phyloP scores from a whole-genome alignment of 805 yeast genomes.

The Monosporozyma yasuniensis region DNA sequence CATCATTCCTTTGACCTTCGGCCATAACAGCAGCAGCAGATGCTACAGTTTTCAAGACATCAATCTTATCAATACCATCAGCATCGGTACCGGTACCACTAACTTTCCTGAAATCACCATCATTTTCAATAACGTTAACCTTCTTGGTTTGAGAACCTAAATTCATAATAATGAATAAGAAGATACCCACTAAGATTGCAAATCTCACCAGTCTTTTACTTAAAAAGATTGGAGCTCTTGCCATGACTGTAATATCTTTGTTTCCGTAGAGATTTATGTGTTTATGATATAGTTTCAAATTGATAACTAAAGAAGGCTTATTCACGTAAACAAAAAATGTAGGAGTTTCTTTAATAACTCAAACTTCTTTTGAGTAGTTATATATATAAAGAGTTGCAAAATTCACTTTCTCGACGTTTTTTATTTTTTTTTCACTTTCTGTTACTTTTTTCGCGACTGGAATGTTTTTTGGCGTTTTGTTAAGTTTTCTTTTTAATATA shows the following conservation, averaged over 20 bases:
- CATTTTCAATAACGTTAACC: neutral
- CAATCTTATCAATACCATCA: constrained; percentile 5
- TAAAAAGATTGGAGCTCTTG: constrained; percentile 11
- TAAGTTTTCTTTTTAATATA: too few species aligned
- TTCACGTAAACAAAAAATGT: too few species aligned
- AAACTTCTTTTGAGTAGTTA: too few species aligned
- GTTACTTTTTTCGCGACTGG: too few species aligned
- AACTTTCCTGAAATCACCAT: neutral
- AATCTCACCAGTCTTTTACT: constrained; percentile 19
- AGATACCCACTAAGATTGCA: constrained; percentile 9
- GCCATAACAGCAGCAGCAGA: constrained; percentile 1
- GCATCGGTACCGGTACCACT: neutral
- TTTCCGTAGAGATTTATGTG: too few species aligned
- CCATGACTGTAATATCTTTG: neutral
- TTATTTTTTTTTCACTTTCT: too few species aligned
- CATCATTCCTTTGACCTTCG: neutral
- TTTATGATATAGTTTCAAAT: too few species aligned
- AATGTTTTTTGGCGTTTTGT: too few species aligned
- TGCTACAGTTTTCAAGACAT: neutral
- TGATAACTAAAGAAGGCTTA: neutral
- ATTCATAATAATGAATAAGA: constrained; percentile 7
- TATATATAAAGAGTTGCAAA: too few species aligned
- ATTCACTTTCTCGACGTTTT: too few species aligned
- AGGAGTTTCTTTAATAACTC: too few species aligned
- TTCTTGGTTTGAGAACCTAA: neutral